Base-by-base conservation (phyloP, 768 basidiomycete species). In the Lactarius tabidus region DNA sequence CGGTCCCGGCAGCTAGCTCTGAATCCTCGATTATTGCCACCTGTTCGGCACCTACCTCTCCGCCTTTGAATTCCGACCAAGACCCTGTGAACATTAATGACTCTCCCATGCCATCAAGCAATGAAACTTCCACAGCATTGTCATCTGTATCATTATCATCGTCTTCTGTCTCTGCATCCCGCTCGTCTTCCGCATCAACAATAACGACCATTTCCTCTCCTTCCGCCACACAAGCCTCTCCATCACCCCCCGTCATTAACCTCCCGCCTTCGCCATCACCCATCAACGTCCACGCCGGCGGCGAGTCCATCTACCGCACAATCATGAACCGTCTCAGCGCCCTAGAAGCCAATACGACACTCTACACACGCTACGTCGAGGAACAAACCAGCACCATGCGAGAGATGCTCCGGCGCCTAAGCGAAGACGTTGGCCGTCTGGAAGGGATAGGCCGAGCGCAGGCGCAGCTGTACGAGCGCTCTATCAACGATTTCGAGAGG, bases 291-390 rank as follows among this genome's bases (percentile, higher is more conserved):
- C 60, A 71, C 1, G 33, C 33, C 33, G 69, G 75, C 0, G 81
- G 83, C 28, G 97, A 99, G 74, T 95, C 93, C 2, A 95, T 99
- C 69, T 98, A 97, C 71, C 89, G 94, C 9, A 92, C 89, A 15
- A 99, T 98, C 70, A 95, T 95, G 86, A 96, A 97, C 70, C 88
- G 95, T 8, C 81, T 99, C 14, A 84, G 85, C 2, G 84, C 85
- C 7, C 82, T 98, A 17, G 95, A 98, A 75, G 83, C 83, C 10
- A 97, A 95, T 70, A 90, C 94, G 56, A 92, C 92, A 0, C 80
- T 98, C 4, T 89, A 92, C 52, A 83, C 87, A 26, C 76, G 86
- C 20, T 98, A 97, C 72, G 87, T 97, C 15, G 94, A 95, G 70
- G 93, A 95, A 72, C 96, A 98, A 71, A 90, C 87, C 0, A 75